Evolutionary conservation across 2,329 filamentous ascomycete genomes (phyloP), one percentile per base, ranked within the genome.

Genomic region (Didymella glomerata): DNA sequence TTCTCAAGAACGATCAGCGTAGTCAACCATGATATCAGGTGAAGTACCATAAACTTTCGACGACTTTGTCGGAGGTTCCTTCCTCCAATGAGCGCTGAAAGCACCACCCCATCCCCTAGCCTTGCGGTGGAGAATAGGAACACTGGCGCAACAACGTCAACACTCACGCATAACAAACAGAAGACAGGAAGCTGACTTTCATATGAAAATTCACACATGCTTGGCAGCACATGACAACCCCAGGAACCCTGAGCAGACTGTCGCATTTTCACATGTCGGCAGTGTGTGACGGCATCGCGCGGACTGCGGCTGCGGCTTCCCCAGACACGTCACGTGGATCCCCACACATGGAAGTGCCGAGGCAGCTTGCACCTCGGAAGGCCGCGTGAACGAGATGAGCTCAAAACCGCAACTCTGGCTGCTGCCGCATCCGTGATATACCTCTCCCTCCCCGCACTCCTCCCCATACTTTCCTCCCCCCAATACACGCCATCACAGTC

Each of bases 201-300:
- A 59, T 46, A 50, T 54, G 50, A 40, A 32, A 54, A 4, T 27
- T 7, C 11, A 24, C 6, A 8, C 4, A 16, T n/a, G 22, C 32
- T 51, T 51, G 42, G 20, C 48, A 51, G 54, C 48, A 42, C 20
- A 47, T 47, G 54, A 47, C 42, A 41, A 7, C 16, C 13, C 11
- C 13, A 40, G 24, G 18, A 25, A 51, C 30, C n/a, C 32, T 22
- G 27, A 32, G 27, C 42, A 27, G 47, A 54, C 18, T 54, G 40
- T 54, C 56, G 54, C 56, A 54, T 59, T 59, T 49, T 59, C 56
- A 59, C 56, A 59, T 59, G 56, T 49, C 50, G 46, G 56, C 50
- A 59, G 5, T 22, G 18, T 24, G 40, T 54, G 47, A 47, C 50
- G 50, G 50, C 47, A 48, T 14, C 18, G 30, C 18, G 11, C 48